Evolutionary conservation across 306 rosid species (phyloP).

Genomic region (Quercus robur): DNA sequence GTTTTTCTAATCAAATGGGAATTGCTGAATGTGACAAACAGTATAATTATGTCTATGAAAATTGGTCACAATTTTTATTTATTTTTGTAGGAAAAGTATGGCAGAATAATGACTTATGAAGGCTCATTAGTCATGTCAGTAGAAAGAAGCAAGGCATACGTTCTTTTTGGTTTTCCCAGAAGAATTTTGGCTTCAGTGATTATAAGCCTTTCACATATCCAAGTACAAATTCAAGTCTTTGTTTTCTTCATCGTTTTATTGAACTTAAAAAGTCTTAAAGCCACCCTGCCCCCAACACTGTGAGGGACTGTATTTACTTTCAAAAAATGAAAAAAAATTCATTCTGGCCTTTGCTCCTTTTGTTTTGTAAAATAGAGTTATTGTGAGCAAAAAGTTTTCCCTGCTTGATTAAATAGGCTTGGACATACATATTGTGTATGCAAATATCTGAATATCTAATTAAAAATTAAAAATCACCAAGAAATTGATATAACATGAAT

Average conservation of each 20-base stretch:
- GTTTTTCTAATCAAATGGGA: neutral
- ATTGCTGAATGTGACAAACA: neutral
- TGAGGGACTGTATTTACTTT: neutral
- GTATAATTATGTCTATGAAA: neutral
- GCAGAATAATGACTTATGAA: neutral
- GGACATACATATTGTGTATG: too few relatives aligned
- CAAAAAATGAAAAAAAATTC: neutral
- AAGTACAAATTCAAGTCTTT: neutral
- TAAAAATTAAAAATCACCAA: too few relatives aligned
- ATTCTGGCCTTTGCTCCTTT: too few relatives aligned
- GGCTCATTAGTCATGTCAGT: neutral
- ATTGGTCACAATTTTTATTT: neutral
- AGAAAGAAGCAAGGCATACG: neutral
- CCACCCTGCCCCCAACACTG: neutral
- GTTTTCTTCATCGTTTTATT: neutral
- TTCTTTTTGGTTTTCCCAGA: slow-evolving; percentile 1
- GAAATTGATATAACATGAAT: too few relatives aligned
- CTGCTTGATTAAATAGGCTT: too few relatives aligned
- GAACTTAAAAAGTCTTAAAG: neutral
- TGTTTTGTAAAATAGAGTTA: too few relatives aligned
- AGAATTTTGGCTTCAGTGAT: neutral
- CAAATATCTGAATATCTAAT: too few relatives aligned
- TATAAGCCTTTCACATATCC: neutral
- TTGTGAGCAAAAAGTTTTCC: too few relatives aligned
- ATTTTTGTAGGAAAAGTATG: neutral